phyloP scores from a whole-genome alignment of 108 stramenopile genomes.

The Conticribra guillardii region DNA sequence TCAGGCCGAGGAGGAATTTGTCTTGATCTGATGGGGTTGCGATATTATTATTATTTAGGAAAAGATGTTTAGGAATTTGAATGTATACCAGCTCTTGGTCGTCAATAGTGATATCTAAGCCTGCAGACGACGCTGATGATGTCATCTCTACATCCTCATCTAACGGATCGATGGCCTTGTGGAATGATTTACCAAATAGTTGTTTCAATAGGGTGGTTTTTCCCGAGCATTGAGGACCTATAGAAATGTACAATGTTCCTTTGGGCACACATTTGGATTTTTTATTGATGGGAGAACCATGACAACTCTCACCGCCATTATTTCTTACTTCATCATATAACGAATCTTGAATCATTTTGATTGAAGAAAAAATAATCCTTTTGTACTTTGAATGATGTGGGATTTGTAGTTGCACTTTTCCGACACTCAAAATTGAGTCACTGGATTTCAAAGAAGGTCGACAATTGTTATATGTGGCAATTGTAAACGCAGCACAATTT shows the following conservation, averaged over 20 bases:
- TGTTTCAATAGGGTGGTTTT: constrained; percentile 68
- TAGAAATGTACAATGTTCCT: constrained; percentile 76
- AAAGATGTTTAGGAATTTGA: constrained; percentile 48
- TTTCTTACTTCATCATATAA: too few species aligned
- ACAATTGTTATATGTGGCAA: too few species aligned
- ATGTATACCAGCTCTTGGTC: constrained; percentile 80
- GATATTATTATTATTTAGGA: constrained; percentile 31
- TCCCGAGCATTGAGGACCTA: constrained; percentile 81
- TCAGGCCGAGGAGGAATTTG: constrained; percentile 15
- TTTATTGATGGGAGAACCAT: too few species aligned
- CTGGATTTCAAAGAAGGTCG: too few species aligned
- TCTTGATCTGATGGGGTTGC: not conserved
- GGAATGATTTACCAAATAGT: constrained; percentile 28
- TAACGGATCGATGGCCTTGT: constrained; percentile 2
- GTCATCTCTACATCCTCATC: not conserved
- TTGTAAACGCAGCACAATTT: too few species aligned
- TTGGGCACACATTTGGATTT: too few species aligned
- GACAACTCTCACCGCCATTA: too few species aligned
- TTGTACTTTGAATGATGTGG: too few species aligned
- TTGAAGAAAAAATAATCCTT: too few species aligned
- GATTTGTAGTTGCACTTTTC: too few species aligned
- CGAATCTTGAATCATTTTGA: too few species aligned
- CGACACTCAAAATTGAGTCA: too few species aligned
- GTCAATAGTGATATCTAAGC: constrained; percentile 73
- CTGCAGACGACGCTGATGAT: constrained; percentile 1